Evolutionary conservation across 1,139 yeast genomes (phyloP).

Genomic region (Saccharomyces hybrid): DNA sequence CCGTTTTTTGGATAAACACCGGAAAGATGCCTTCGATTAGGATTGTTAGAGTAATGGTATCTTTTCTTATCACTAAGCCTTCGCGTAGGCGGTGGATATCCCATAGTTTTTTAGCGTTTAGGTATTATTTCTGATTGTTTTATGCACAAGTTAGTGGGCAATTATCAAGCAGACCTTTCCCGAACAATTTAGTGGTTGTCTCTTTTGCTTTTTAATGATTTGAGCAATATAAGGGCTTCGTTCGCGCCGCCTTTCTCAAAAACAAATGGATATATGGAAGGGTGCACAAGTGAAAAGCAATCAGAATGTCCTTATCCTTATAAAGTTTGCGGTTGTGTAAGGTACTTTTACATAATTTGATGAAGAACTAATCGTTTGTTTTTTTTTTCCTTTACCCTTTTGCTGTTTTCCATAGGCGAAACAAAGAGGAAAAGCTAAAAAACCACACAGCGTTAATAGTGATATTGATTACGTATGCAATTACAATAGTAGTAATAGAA

Average conservation of each 20-base stretch:
- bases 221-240: not conserved
- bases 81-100: conserved; percentile 24
- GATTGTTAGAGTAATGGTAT: conserved; percentile 26
- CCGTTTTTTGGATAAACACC: not conserved
- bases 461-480: not conserved
- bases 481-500: not conserved
- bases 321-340: not conserved
- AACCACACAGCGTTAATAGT: not conserved
- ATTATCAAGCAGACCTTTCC: not conserved
- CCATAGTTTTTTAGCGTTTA: conserved; percentile 9
- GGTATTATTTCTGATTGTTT: not conserved
- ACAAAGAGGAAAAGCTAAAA: not conserved
- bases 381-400: conserved; percentile 1
- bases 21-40: conserved; percentile 19
- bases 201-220: not conserved
- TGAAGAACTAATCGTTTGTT: conserved; percentile 1
- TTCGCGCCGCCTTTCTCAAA: not conserved
- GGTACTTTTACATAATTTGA: not conserved
- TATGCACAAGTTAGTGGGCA: not conserved
- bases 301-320: not conserved
- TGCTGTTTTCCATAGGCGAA: not conserved
- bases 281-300: not conserved
- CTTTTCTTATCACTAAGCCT: conserved; percentile 27
- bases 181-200: not conserved
- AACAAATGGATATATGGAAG: not conserved